Base-by-base conservation (phyloP, 352 stramenopile species). In the Phytophthora meadii region DNA sequence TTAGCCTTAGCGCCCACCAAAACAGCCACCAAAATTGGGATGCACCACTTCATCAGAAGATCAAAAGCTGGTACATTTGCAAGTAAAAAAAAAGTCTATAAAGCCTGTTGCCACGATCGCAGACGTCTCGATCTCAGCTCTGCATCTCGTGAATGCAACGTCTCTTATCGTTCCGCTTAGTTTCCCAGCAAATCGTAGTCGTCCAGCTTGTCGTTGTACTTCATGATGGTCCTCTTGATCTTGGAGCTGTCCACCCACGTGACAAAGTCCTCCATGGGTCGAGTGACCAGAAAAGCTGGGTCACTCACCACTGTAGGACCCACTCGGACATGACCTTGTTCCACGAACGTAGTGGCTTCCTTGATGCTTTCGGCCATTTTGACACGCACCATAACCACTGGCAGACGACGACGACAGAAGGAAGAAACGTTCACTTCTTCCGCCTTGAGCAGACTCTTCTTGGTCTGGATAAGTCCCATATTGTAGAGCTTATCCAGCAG, bases 171-270 rank as follows among this genome's bases (percentile, higher is more conserved):
- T 48, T 3, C 24, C 28, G 28, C 47, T 45, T 97, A 98, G 68
- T 98, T 97, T 52, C 92, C 92, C 6, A 99, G 90, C 61, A 99
- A 79, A 76, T 99, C 98, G 84, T 98, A 99, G 86, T 99, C 98
- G 89, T 99, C 98, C 47, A 99, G 81, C 74, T 99, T 99, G 79
- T 99, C 97, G 87, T 99, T 99, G 87, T 99, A 99, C 75, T 98
- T 99, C 80, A 97, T 94, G 72, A 99, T 97, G 58, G 91, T 96
- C 79, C 93, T 83, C 84, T 98, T 98, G 85, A 99, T 98, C 92
- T 99, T 98, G 58, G 94, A 98, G 69, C 86, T 95, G 70, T 98
- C 94, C 44, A 99, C 97, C 98, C 98, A 99, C 40, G 98, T 99
- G 42, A 99, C 94, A 80, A 99, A 99, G 86, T 99, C 98, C 83